A percentile compares a stretch with the other conserved stretches of the same genome.
These are phyloP conservation scores for Brassica juncea DNA, from an alignment of 345 rosid genomes.

Conservation along the genomic window DNA sequence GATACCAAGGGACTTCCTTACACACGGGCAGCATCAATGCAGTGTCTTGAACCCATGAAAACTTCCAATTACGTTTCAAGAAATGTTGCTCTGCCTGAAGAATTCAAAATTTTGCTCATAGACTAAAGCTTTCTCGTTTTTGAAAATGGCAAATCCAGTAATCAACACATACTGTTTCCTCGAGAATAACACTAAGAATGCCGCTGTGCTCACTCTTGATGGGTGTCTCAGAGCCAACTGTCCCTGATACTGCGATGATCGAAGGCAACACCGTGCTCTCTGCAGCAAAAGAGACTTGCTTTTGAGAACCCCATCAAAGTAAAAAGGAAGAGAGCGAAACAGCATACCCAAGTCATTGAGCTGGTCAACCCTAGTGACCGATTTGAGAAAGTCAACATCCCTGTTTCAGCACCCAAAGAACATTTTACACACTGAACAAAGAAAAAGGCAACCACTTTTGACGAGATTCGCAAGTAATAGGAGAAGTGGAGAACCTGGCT, in stretches of 20 bases:
- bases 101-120: neutral
- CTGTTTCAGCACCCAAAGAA: neutral
- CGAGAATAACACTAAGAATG: conserved; percentile 57
- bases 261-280: conserved; percentile 66
- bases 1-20: conserved; percentile 90
- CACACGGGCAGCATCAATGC: conserved; percentile 71
- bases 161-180: conserved; percentile 60
- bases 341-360: neutral
- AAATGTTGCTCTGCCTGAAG: conserved; percentile 78
- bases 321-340: neutral
- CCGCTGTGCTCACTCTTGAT: conserved; percentile 67
- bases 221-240: conserved; percentile 84
- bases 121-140: neutral
- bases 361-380: neutral
- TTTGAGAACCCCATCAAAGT: neutral
- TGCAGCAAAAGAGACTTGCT: conserved; percentile 27
- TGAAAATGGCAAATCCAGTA: neutral
- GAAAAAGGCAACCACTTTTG: neutral
- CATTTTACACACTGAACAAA: neutral
- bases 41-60: conserved; percentile 88
- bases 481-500: conserved; percentile 50
- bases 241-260: conserved; percentile 72
- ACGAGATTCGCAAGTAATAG: no score
- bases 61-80: conserved; percentile 79
- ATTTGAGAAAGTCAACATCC: neutral